phyloP scores from a whole-genome alignment of 768 basidiomycete genomes.

The Hemileccinum impolitum region DNA sequence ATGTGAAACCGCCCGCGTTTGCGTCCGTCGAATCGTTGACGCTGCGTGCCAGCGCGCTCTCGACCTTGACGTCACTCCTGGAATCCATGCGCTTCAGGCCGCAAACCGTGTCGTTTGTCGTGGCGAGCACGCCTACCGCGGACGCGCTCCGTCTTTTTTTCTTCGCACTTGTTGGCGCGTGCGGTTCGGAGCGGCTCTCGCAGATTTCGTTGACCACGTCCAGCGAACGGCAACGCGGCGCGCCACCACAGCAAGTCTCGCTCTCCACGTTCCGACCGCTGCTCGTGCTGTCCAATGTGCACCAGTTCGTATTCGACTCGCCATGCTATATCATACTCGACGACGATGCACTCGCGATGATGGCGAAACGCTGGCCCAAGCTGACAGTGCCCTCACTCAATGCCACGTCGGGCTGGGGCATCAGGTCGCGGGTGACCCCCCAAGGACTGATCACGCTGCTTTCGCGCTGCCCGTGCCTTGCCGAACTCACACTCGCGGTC shows the following conservation, averaged over 20 bases:
- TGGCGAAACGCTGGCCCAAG: conserved; percentile 22
- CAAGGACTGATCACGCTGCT: conserved; percentile 22
- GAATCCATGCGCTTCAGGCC: conserved; percentile 19
- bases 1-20: conserved; percentile 15
- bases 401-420: conserved; percentile 17
- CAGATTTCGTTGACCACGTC: conserved; percentile 10
- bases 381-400: conserved; percentile 17
- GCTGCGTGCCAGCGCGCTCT: conserved; percentile 9
- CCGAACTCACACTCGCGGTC: conserved; percentile 16
- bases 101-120: conserved; percentile 12
- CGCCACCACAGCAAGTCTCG: conserved; percentile 1
- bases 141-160: conserved; percentile 23
- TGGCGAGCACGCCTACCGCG: conserved; percentile 6
- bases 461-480: conserved; percentile 6
- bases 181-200: conserved; percentile 3
- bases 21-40: conserved; percentile 9
- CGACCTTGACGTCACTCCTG: conserved; percentile 18
- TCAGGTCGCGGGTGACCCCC: conserved; percentile 17
- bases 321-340: conserved; percentile 20
- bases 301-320: conserved; percentile 13
- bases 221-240: background rate
- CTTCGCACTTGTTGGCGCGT: conserved; percentile 15
- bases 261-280: conserved; percentile 19
- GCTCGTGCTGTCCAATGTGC: conserved; percentile 12
- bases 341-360: conserved; percentile 15